phyloP scores from a whole-genome alignment of 2,329 filamentous ascomycete genomes.

The Corynespora cassiicola region DNA sequence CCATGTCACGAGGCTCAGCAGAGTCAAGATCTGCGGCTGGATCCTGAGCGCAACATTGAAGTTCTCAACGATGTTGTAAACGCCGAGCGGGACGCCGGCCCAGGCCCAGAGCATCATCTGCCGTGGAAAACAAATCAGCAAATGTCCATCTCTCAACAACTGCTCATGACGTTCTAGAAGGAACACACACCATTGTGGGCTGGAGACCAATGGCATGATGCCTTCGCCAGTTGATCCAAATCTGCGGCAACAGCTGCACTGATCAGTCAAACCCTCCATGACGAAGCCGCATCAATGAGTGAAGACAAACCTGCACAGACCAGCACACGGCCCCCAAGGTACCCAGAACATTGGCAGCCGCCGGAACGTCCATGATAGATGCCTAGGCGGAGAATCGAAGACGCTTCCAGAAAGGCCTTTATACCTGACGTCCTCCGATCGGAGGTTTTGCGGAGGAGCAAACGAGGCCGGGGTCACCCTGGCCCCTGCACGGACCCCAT shows the following conservation, averaged over 20 bases:
- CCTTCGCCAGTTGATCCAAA: conserved; percentile 70
- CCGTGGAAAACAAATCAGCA: too few relatives aligned
- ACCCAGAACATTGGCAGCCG: conserved; percentile 65
- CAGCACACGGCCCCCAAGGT: conserved; percentile 70
- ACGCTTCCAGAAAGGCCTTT: too few relatives aligned
- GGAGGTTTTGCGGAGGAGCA: too few relatives aligned
- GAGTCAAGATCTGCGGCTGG: conserved; percentile 64
- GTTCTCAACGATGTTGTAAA: conserved; percentile 62
- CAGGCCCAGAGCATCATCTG: conserved; percentile 76
- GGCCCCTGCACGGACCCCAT: conserved; percentile 7
- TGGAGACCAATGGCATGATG: conserved; percentile 72
- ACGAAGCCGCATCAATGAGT: not conserved
- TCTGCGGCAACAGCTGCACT: conserved; percentile 69
- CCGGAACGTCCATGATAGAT: conserved; percentile 59
- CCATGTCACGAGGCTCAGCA: conserved; percentile 61
- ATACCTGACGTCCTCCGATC: too few relatives aligned
- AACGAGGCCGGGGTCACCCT: not conserved
- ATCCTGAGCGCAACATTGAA: conserved; percentile 62
- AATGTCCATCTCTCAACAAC: too few relatives aligned
- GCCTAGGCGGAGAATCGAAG: too few relatives aligned
- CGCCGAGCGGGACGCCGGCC: conserved; percentile 71
- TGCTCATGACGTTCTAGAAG: too few relatives aligned
- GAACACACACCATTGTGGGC: conserved; percentile 71
- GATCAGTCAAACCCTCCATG: conserved; percentile 8
- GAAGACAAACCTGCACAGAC: conserved; percentile 63